Evolutionary conservation across 805 yeast species (phyloP).

Genomic region (Jamesozyma gamospora): DNA sequence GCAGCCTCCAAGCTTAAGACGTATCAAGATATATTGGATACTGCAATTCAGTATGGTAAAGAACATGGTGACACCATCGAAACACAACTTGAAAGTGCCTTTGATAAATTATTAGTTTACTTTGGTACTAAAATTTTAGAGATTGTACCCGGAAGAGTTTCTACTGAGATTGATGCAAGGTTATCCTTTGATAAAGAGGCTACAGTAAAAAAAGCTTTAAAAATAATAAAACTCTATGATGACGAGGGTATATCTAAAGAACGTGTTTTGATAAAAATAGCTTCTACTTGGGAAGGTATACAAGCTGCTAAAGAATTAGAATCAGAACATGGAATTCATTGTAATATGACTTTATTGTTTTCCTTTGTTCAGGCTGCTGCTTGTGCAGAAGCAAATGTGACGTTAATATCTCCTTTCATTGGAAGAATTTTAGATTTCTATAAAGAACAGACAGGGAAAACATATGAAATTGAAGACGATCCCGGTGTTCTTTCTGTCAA

Average conservation of each 20-base stretch:
- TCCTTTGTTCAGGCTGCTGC: conserved; percentile 96
- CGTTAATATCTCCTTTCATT: conserved; percentile 94
- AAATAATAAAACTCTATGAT: conserved; percentile 78
- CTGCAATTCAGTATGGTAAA: conserved; percentile 78
- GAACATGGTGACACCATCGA: conserved; percentile 38
- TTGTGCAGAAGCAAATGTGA: conserved; percentile 91
- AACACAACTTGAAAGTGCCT: conserved; percentile 66
- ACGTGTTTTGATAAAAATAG: conserved; percentile 85
- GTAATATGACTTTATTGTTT: conserved; percentile 89
- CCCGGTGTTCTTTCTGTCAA: conserved; percentile 93
- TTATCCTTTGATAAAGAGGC: conserved; percentile 90
- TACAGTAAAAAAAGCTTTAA: conserved; percentile 83
- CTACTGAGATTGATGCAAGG: conserved; percentile 97
- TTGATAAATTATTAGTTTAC: conserved; percentile 85
- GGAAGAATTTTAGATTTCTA: conserved; percentile 98
- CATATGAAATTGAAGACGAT: conserved; percentile 63
- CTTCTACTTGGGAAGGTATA: conserved; percentile 98
- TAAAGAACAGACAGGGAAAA: conserved; percentile 85
- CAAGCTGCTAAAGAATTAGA: conserved; percentile 96
- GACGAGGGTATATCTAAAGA: conserved; percentile 76
- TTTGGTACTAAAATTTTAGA: conserved; percentile 86
- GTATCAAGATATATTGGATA: conserved; percentile 79
- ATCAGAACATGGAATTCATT: conserved; percentile 78
- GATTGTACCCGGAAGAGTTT: conserved; percentile 97
- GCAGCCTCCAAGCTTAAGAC: conserved; percentile 87